Evolutionary conservation across 345 rosid species (phyloP).

Genomic region (Erucastrum elatum): DNA sequence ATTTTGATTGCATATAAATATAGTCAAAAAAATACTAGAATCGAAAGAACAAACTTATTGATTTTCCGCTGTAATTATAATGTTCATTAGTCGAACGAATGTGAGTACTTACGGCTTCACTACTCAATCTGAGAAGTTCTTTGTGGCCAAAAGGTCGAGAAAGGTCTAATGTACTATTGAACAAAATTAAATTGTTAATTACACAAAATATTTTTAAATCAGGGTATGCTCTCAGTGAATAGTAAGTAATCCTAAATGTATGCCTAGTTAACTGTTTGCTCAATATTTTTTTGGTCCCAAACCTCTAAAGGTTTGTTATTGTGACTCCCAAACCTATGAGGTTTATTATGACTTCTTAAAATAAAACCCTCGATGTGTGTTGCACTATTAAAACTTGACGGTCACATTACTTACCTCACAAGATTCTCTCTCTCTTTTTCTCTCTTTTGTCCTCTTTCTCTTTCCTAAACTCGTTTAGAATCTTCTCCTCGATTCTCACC

Average conservation of each 20-base stretch:
- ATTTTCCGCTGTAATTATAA: neutral
- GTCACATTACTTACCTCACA: conserved; percentile 23
- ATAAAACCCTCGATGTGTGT: neutral
- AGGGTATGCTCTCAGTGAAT: neutral
- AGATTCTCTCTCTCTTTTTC: conserved; percentile 14
- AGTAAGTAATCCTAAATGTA: neutral
- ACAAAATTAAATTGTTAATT: neutral
- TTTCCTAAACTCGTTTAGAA: conserved; percentile 11
- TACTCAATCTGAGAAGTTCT: neutral
- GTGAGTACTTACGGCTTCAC: neutral
- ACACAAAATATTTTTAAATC: neutral
- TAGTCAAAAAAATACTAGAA: neutral
- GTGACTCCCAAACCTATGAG: neutral
- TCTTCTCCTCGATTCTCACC: neutral
- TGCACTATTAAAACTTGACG: conserved; percentile 11
- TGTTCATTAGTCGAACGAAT: neutral
- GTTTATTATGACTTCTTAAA: neutral
- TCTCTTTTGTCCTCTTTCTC: neutral
- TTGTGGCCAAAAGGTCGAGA: neutral
- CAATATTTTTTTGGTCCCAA: neutral
- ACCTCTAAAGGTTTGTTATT: neutral
- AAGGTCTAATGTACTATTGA: neutral
- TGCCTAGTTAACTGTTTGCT: neutral
- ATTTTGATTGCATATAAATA: neutral
- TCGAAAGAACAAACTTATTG: neutral